A percentile compares a stretch with the other conserved stretches of the same genome.
Evolutionary conservation across 257 asterid genomes (phyloP).

Genomic region (Agastache rugosa): DNA sequence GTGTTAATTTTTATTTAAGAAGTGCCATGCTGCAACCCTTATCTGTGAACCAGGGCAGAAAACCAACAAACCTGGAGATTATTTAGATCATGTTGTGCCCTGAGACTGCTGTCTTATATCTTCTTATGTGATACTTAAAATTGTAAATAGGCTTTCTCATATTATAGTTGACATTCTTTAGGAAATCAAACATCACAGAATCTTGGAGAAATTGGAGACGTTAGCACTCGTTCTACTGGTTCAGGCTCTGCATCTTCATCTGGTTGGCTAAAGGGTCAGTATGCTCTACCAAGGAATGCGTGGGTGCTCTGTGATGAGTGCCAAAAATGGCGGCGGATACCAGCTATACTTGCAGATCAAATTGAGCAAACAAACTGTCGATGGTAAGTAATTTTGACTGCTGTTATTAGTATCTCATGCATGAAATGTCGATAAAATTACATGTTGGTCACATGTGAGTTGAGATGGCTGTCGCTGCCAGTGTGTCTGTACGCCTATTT

Average conservation of each 20-base stretch:
- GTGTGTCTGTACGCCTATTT: constrained; percentile 15
- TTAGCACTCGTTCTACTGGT: constrained; percentile 43
- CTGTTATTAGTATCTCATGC: constrained; percentile 30
- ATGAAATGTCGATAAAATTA: constrained; percentile 14
- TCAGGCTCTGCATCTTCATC: constrained; percentile 40
- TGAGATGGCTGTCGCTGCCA: constrained; percentile 15
- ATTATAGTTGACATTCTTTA: constrained; percentile 39
- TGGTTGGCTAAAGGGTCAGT: constrained; percentile 42
- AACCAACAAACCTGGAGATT: neutral
- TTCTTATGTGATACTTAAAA: constrained; percentile 26
- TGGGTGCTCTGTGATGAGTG: constrained; percentile 96
- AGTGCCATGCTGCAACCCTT: constrained; percentile 12
- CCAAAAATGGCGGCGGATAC: constrained; percentile 88
- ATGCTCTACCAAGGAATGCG: constrained; percentile 55
- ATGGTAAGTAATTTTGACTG: constrained; percentile 58
- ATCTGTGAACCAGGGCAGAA: constrained; percentile 15
- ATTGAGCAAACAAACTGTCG: constrained; percentile 69
- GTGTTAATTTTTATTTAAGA: neutral
- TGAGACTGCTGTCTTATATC: constrained; percentile 11
- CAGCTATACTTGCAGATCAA: constrained; percentile 78
- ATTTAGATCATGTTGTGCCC: constrained; percentile 26
- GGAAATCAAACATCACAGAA: constrained; percentile 50
- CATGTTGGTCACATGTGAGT: constrained; percentile 16
- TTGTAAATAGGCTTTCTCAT: constrained; percentile 27
- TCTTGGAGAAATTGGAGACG: constrained; percentile 48